Conservation (phyloP, 371 early-diverging fungal genomes). For the Mucor indicus region DNA sequence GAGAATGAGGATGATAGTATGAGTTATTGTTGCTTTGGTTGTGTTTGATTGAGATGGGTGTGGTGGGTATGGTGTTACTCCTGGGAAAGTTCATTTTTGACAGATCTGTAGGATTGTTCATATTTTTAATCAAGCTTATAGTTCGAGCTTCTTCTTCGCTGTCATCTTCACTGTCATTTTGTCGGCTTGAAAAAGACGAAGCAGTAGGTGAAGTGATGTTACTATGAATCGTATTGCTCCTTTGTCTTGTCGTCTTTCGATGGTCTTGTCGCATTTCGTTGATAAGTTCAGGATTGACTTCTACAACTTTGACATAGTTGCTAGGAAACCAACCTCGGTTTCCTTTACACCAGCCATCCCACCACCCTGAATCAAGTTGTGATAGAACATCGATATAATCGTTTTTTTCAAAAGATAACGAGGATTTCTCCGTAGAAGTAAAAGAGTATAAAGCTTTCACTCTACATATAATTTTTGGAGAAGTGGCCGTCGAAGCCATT, state of each 20-base stretch:
- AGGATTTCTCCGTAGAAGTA: slow-evolving; percentile 62
- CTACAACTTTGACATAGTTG: slow-evolving; percentile 64
- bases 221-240: no score
- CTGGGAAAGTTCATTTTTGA: no score
- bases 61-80: slow-evolving; percentile 1
- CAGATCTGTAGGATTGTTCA: not conserved
- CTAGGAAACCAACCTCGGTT: slow-evolving; percentile 87
- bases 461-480: slow-evolving; percentile 29
- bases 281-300: slow-evolving; percentile 12
- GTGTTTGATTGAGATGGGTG: not conserved
- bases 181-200: no score
- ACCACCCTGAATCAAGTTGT: slow-evolving; percentile 88
- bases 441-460: slow-evolving; percentile 77
- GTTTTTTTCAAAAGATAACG: slow-evolving; percentile 73
- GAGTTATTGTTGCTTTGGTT: no score
- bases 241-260: no score
- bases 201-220: no score
- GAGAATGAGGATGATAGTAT: no score
- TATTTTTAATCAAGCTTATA: slow-evolving; percentile 1
- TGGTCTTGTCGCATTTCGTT: not conserved
- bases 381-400: slow-evolving; percentile 81
- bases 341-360: slow-evolving; percentile 78
- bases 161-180: slow-evolving; percentile 5
- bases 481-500: slow-evolving; percentile 18
- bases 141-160: slow-evolving; percentile 14